Conservation (phyloP, 2,329 filamentous ascomycete species). For the Chalaropsis ovoidea region DNA sequence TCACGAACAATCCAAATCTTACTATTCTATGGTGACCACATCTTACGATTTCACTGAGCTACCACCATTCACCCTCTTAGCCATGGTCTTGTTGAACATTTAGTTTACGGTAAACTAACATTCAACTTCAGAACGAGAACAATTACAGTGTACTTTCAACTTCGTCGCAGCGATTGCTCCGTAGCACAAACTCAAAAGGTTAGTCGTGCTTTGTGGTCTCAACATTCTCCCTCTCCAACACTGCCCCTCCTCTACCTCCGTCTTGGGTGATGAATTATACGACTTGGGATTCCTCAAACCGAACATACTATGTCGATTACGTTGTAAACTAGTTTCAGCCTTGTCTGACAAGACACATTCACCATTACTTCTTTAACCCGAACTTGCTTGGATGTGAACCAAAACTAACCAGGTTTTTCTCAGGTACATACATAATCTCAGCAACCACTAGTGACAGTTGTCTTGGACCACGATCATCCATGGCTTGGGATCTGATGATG, state of each 20-base stretch:
- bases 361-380: constrained; percentile 34
- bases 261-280: constrained; percentile 49
- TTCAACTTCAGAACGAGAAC: not conserved
- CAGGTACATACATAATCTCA: constrained; percentile 25
- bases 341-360: constrained; percentile 48
- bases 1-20: constrained; percentile 55
- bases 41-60: constrained; percentile 47
- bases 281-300: constrained; percentile 60
- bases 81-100: not conserved
- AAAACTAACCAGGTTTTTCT: constrained; percentile 20
- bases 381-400: constrained; percentile 26
- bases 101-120: constrained; percentile 5
- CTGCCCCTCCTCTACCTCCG: constrained; percentile 26
- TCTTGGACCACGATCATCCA: not conserved
- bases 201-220: constrained; percentile 28
- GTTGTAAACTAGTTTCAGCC: constrained; percentile 54
- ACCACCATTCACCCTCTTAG: constrained; percentile 25
- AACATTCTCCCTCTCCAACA: constrained; percentile 13
- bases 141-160: not conserved
- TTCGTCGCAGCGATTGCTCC: not conserved
- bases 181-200: constrained; percentile 38
- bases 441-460: not conserved
- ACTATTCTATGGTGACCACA: constrained; percentile 48
- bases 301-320: constrained; percentile 55
- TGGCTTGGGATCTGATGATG: constrained; percentile 41